Evolutionary conservation across 306 rosid species (phyloP), one percentile per base, ranked within the genome.

Genomic region (Gleditsia sinensis): DNA sequence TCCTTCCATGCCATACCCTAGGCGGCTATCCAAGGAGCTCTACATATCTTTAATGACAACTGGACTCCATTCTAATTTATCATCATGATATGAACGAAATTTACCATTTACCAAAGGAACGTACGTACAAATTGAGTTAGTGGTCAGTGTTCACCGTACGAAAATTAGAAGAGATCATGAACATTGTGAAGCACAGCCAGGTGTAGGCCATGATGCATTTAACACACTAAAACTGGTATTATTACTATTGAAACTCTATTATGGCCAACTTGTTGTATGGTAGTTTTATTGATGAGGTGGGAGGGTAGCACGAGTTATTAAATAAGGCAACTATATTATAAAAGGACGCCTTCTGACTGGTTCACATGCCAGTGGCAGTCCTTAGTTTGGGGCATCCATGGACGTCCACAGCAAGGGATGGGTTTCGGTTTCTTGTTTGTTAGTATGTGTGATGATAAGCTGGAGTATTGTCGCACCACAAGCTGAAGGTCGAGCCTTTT

Each of bases 401-500:
- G n/a, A n/a, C n/a, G n/a, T n/a, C n/a, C n/a, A n/a, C n/a, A n/a
- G n/a, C n/a, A 68, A 57, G 27, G 42, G 1, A 19, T 49, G 66
- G 16, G 56, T 55, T 46, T 67, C 51, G n/a, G 37, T 33, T 72
- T 65, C 61, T 71, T 79, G 32, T 16, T 20, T 66, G 0, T 20
- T 59, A 0, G 9, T 30, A 11, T 67, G 48, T 51, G 24, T 17
- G 5, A 39, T 60, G 19, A 4, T 68, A 3, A 58, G n/a, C 0
- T 72, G 42, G 51, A 43, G 57, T 63, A 39, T n/a, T 14, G 20
- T 66, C 12, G 45, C 69, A 74, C 80, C 61, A 57, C 46, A 65
- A 60, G 78, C 60, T 2, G 83, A 80, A 56, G 83, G 14, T 56
- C 70, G 97, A 6, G 90, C 92, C 2, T 91, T 94, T 50, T 94